These are phyloP conservation scores for Phialemoniopsis sp. DNA, from an alignment of 2,329 filamentous ascomycete species.

Conservation along the genomic window DNA sequence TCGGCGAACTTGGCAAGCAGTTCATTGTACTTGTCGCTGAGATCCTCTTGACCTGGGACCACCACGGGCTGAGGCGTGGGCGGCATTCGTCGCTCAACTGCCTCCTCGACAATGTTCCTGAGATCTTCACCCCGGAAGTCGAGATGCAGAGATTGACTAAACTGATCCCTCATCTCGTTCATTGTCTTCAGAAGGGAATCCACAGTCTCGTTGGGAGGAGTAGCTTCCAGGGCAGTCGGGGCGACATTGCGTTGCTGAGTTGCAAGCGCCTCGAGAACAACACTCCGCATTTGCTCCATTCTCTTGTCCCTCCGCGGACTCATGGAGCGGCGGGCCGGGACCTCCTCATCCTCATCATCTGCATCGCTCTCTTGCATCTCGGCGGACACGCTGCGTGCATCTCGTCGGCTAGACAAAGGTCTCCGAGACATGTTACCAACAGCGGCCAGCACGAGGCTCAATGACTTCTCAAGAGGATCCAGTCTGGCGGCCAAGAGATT, in stretches of 20 bases:
- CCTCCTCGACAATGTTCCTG: slow-evolving; percentile 59
- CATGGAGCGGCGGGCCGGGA: slow-evolving; percentile 60
- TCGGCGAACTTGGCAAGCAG: slow-evolving; percentile 57
- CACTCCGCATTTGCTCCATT: slow-evolving; percentile 74
- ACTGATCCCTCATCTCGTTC: slow-evolving; percentile 54
- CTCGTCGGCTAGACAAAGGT: slow-evolving; percentile 51
- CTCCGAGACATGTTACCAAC: slow-evolving; percentile 53
- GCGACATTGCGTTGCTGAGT: slow-evolving; percentile 34
- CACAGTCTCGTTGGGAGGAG: slow-evolving; percentile 29
- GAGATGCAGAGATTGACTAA: slow-evolving; percentile 36
- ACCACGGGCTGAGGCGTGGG: slow-evolving; percentile 38
- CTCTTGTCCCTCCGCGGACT: slow-evolving; percentile 78
- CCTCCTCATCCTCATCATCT: slow-evolving; percentile 85
- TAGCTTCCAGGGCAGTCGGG: slow-evolving; percentile 10
- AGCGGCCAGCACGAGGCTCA: slow-evolving; percentile 71
- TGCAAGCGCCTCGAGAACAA: slow-evolving; percentile 69
- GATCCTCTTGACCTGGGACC: slow-evolving; percentile 41
- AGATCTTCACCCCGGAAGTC: slow-evolving; percentile 49
- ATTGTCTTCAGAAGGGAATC: slow-evolving; percentile 63
- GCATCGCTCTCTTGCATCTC: slow-evolving; percentile 80
- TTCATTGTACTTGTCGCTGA: slow-evolving; percentile 50
- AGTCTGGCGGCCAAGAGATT: slow-evolving; percentile 72
- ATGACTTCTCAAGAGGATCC: slow-evolving; percentile 73
- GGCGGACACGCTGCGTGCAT: slow-evolving; percentile 64
- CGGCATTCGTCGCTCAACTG: slow-evolving; percentile 53